Base-by-base conservation (phyloP, 352 stramenopile genomes). In the Phytophthora tentaculata region DNA sequence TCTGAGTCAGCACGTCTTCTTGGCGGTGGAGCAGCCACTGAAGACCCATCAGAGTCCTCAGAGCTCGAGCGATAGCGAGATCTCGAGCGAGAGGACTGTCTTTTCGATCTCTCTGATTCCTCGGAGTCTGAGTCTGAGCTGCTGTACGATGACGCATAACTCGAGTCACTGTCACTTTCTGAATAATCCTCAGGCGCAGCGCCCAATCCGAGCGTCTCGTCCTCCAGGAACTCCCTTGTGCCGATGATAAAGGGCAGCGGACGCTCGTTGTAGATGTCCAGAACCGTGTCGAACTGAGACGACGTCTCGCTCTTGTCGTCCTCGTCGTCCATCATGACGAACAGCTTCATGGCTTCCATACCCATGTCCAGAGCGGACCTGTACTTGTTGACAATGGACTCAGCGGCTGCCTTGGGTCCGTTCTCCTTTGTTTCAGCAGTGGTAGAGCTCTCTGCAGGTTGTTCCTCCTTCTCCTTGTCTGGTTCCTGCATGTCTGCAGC, bases 231-330 rank as follows among this genome's bases (percentile, higher is more conserved):
- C 71, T 95, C 89, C 26, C 80, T 76, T 20, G 87, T 96, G 5
- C 89, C 89, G 64, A 96, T 96, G 61, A 96, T 92, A 64, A 94
- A 95, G 16, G 89, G 89, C 67, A 96, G 61, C 24, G 89, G 87
- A 0, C 88, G 83, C 74, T 95, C 85, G 66, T 96, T 96, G 77
- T 96, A 96, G 60, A 96, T 96, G 55, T 96, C 88, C 48, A 94
- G 56, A 37, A 95, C 85, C 5, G 85, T 90, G 41, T 93, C 83
- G 14, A 93, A 84, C 28, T 80, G 69, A 8, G 72, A 88, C 14
- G 74, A 84, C 49, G 77, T 61, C 35, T 90, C 73, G 28, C 74
- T 90, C 22, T 55, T 73, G 41, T 86, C 81, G 9, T 89, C 80
- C 5, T 90, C 83, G 2, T 94, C 86, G 49, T 94, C 79, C 65